Conservation (phyloP, 129 eudicot genomes). For the Helianthus tuberosus region DNA sequence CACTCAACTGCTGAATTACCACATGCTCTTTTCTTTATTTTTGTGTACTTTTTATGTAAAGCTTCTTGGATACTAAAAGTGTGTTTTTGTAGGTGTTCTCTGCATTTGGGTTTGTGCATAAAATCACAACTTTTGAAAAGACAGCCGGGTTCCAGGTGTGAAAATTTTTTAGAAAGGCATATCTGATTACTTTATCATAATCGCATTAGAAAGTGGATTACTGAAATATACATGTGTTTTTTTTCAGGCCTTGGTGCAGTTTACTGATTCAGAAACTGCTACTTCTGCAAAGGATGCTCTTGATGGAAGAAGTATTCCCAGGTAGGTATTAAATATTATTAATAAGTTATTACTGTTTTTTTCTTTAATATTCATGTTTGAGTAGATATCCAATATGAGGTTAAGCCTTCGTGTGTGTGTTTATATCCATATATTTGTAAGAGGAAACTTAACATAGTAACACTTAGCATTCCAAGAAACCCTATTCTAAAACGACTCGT, state of each 20-base stretch:
- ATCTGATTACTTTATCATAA: conserved; percentile 1
- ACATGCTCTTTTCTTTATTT: background rate
- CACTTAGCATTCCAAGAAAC: too few relatives aligned
- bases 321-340: conserved; percentile 51
- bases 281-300: conserved; percentile 91
- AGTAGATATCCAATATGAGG: background rate
- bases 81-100: conserved; percentile 75
- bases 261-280: conserved; percentile 93
- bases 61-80: conserved; percentile 14
- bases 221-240: background rate
- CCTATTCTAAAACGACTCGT: too few relatives aligned
- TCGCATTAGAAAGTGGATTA: background rate
- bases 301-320: conserved; percentile 97
- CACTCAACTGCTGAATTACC: background rate
- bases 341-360: conserved; percentile 7
- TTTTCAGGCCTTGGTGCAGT: conserved; percentile 84
- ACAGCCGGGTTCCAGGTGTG: conserved; percentile 98
- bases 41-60: background rate
- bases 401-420: too few relatives aligned
- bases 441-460: too few relatives aligned
- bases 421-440: too few relatives aligned
- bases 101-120: conserved; percentile 92
- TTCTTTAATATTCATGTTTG: background rate
- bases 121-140: conserved; percentile 96
- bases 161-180: background rate